Conservation (phyloP, 768 basidiomycete species). For the Russula abietina region DNA sequence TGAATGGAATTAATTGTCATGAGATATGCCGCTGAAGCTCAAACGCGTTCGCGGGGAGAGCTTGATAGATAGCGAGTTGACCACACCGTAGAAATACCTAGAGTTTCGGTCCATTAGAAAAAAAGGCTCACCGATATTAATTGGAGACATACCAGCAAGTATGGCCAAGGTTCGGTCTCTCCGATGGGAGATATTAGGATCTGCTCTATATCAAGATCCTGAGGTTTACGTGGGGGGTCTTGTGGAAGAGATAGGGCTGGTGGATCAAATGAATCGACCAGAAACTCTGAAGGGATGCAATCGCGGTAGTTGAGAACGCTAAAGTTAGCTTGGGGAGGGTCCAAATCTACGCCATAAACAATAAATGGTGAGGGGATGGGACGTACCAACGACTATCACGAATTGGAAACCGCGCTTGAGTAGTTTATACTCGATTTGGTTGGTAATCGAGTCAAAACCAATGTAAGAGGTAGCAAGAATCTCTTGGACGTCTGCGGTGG, state of each 20-base stretch:
- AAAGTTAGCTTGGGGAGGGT: conserved; percentile 74
- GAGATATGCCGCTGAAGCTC: conserved; percentile 62
- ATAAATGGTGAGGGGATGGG: too few relatives aligned
- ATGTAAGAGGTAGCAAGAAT: too few relatives aligned
- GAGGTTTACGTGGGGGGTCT: conserved; percentile 65
- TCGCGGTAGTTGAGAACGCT: conserved; percentile 61
- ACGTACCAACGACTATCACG: too few relatives aligned
- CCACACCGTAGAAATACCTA: conserved; percentile 81
- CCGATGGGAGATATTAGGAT: conserved; percentile 70
- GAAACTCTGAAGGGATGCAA: conserved; percentile 60
- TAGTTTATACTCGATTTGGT: too few relatives aligned
- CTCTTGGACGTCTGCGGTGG: too few relatives aligned
- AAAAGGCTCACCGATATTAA: not conserved
- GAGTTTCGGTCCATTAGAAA: conserved; percentile 13
- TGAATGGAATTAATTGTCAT: conserved; percentile 61
- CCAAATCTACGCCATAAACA: conserved; percentile 60
- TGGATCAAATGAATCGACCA: conserved; percentile 60
- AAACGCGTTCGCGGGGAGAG: conserved; percentile 56
- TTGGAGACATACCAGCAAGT: conserved; percentile 66
- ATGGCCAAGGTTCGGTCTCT: conserved; percentile 54
- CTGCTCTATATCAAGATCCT: conserved; percentile 75
- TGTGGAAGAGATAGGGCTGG: conserved; percentile 57
- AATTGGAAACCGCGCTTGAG: too few relatives aligned
- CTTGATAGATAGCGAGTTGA: conserved; percentile 77
- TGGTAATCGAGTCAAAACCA: too few relatives aligned